Evolutionary conservation across 129 eudicot genomes (phyloP).

Genomic region (Centella asiatica): DNA sequence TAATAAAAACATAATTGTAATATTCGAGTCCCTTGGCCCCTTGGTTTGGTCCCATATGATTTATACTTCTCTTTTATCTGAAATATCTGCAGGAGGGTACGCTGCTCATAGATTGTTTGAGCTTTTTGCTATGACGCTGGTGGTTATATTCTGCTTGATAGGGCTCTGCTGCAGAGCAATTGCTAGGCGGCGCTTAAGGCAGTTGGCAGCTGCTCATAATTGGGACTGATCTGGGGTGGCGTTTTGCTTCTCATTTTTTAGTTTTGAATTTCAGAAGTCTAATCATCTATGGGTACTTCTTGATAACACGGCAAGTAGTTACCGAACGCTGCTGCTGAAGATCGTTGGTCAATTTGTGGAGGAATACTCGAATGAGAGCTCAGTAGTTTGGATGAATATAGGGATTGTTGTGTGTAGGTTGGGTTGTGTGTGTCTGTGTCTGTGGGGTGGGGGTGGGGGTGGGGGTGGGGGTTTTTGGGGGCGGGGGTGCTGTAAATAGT

Average conservation of each 20-base stretch:
- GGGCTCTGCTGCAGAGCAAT: conserved; percentile 17
- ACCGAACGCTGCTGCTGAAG: too few relatives aligned
- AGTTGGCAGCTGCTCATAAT: conserved; percentile 3
- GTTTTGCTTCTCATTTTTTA: too few relatives aligned
- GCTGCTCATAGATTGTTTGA: conserved; percentile 21
- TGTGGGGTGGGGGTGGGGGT: too few relatives aligned
- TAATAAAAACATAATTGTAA: not conserved
- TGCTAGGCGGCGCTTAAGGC: conserved; percentile 17
- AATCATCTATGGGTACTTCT: not conserved
- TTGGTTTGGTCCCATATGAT: not conserved
- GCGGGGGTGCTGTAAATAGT: too few relatives aligned
- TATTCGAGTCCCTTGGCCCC: not conserved
- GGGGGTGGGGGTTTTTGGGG: too few relatives aligned
- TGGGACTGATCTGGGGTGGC: conserved; percentile 5
- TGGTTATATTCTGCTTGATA: conserved; percentile 11
- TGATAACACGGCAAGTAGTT: too few relatives aligned
- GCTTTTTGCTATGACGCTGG: conserved; percentile 9
- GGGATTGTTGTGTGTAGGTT: too few relatives aligned
- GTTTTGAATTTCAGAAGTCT: not conserved
- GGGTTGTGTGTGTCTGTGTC: too few relatives aligned
- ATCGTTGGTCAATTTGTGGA: too few relatives aligned
- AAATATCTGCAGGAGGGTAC: conserved; percentile 18
- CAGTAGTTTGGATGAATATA: too few relatives aligned
- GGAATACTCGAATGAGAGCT: too few relatives aligned
- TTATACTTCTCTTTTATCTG: not conserved